Evolutionary conservation across 2,329 filamentous ascomycete genomes (phyloP), one percentile per base, ranked within the genome.

Genomic region (Saccharata proteae): DNA sequence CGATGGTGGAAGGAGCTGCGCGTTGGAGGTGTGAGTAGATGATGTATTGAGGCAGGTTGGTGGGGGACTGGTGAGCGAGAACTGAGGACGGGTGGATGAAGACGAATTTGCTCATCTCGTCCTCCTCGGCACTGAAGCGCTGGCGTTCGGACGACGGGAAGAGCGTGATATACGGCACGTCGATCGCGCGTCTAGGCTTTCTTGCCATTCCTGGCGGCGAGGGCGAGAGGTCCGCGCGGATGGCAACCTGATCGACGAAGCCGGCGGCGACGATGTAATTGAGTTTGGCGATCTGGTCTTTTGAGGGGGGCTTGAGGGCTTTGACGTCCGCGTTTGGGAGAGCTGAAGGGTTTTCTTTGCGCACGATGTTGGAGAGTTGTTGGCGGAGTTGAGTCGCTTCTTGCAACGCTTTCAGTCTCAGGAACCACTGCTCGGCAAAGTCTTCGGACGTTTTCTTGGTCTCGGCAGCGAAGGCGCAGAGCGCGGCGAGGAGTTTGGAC

Each of bases 181-280:
- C 85, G 41, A 90, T 92, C 2, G 86, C 81, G n/a, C 85, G 74
- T 30, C 74, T 75, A 0, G 86, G 82, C 39, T 80, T 83, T 12
- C 78, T 67, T 3, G 45, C 37, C 10, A 52, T 48, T 9, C 7
- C 74, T 1, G 77, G 76, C 1, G 82, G 80, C 11, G 15, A 10
- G 1, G 84, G 82, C 0, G 83, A 69, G n/a, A 84, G 64, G 54
- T 98, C 88, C 4, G 82, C 83, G 38, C 90, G 81, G 43, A 96
- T 85, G 26, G 90, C 90, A 23, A 98, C 71, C 43, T 94, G 81
- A 55, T 98, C 90, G 47, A 96, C 75, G 59, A 94, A 96, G 1
- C 88, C 90, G 0, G 84, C 80, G 0, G 88, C 83, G 14, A 83
- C 76, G 59, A 96, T 92, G 50, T 94, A 83, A 54, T 92, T 93